Percentiles rank a stretch among this genome's conserved stretches.
These are phyloP conservation scores for Rickenella mellea DNA, from an alignment of 768 basidiomycete genomes.

Conservation along the genomic window DNA sequence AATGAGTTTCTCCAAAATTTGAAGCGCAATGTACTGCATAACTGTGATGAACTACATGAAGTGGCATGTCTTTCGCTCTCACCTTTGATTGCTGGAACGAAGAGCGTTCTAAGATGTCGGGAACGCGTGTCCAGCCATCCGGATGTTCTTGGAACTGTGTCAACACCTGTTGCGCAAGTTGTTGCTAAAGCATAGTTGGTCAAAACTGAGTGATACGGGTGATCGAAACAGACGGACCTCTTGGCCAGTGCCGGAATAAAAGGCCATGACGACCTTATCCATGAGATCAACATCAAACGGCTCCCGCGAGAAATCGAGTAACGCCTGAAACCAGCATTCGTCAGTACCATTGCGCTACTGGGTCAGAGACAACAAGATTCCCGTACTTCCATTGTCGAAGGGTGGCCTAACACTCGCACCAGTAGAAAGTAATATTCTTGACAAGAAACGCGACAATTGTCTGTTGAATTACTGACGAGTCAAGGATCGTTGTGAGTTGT, in stretches of 20 bases:
- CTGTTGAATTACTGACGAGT: no score
- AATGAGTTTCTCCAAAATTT: conserved; percentile 94
- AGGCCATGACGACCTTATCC: conserved; percentile 88
- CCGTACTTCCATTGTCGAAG: no score
- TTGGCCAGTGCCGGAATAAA: conserved; percentile 77
- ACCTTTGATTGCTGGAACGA: conserved; percentile 84
- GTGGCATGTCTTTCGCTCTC: conserved; percentile 2
- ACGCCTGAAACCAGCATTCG: no score
- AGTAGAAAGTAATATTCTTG: no score
- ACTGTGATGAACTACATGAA: conserved; percentile 3
- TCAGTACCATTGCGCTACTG: no score
- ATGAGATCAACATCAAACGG: conserved; percentile 83
- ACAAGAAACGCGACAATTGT: no score
- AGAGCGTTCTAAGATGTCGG: conserved; percentile 82
- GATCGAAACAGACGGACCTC: conserved; percentile 48
- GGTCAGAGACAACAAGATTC: no score
- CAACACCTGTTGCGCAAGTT: conserved; percentile 85
- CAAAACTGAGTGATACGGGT: conserved; percentile 3
- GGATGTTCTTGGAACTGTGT: conserved; percentile 95
- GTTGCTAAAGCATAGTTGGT: conserved; percentile 53
- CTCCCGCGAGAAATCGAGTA: conserved; percentile 89
- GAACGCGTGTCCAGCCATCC: conserved; percentile 96
- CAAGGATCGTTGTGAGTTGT: no score
- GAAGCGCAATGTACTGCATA: conserved; percentile 84
- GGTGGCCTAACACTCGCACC: no score